These are phyloP conservation scores for Solanum piurae DNA, from an alignment of 257 asterid species.

Conservation along the genomic window DNA sequence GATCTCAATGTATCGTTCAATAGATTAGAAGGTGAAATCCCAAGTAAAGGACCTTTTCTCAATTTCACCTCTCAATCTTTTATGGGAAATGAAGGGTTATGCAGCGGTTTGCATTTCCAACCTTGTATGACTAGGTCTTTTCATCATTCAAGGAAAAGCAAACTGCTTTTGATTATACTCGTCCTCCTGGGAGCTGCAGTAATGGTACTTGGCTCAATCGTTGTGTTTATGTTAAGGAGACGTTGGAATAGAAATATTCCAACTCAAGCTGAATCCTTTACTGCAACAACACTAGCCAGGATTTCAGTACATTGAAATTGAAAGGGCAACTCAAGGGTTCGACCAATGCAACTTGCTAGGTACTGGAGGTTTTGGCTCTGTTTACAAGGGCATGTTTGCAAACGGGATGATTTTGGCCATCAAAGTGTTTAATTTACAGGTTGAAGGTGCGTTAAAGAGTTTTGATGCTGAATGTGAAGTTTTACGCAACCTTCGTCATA, in stretches of 20 bases:
- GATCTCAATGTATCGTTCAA: conserved; percentile 14
- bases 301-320: background rate
- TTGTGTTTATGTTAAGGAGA: background rate
- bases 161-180: background rate
- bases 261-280: background rate
- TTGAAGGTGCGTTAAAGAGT: background rate
- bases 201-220: background rate
- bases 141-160: background rate
- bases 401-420: background rate
- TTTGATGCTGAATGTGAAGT: background rate
- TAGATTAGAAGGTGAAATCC: conserved; percentile 24
- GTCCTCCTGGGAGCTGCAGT: background rate
- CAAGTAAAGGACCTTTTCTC: conserved; percentile 20
- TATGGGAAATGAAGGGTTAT: conserved; percentile 10
- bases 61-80: conserved; percentile 19
- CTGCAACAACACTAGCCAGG: background rate
- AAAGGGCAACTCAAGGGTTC: background rate
- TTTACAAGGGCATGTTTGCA: background rate
- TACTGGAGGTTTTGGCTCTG: background rate
- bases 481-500: background rate
- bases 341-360: background rate
- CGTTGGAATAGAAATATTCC: background rate
- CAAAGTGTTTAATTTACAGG: background rate
- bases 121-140: background rate
- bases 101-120: background rate